A percentile compares a stretch with the other conserved stretches of the same genome.
Evolutionary conservation across 2,329 filamentous ascomycete species (phyloP).

Genomic region (Fusarium neocosmosporiellum): DNA sequence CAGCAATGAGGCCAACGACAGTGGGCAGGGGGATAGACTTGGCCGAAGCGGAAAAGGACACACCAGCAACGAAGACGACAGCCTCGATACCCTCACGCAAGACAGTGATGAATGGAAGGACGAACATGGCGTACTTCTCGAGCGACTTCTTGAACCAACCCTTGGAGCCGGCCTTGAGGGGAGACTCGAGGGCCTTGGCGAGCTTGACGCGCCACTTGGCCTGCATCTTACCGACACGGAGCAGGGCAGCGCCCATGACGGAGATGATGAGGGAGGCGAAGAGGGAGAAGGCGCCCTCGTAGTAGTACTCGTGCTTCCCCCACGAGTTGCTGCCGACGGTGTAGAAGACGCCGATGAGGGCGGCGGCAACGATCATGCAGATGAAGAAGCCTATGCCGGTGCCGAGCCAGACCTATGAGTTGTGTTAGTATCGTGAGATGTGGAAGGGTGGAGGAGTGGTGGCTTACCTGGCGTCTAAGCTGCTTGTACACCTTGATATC

Average conservation of each 20-base stretch:
- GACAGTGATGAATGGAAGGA: slow-evolving; percentile 89
- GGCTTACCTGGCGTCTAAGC: slow-evolving; percentile 70
- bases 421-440: neutral
- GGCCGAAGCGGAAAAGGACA: slow-evolving; percentile 80
- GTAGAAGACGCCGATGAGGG: slow-evolving; percentile 80
- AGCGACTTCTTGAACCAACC: slow-evolving; percentile 69
- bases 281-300: slow-evolving; percentile 83
- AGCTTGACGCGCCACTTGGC: slow-evolving; percentile 91
- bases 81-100: slow-evolving; percentile 87
- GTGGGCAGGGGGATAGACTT: slow-evolving; percentile 82
- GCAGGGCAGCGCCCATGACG: slow-evolving; percentile 80
- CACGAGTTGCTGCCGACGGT: slow-evolving; percentile 73
- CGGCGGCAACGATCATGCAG: slow-evolving; percentile 72
- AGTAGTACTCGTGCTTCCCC: slow-evolving; percentile 77
- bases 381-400: slow-evolving; percentile 70
- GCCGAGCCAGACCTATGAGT: slow-evolving; percentile 68
- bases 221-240: slow-evolving; percentile 85
- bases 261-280: slow-evolving; percentile 84
- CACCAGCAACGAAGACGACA: slow-evolving; percentile 87
- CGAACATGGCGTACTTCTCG: slow-evolving; percentile 88
- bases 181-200: slow-evolving; percentile 71
- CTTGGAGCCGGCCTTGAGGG: slow-evolving; percentile 55
- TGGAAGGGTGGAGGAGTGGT: neutral
- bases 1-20: slow-evolving; percentile 76
- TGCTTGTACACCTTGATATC: slow-evolving; percentile 74